Evolutionary conservation across 352 stramenopile species (phyloP).

Genomic region (Phytophthora agathidicida): DNA sequence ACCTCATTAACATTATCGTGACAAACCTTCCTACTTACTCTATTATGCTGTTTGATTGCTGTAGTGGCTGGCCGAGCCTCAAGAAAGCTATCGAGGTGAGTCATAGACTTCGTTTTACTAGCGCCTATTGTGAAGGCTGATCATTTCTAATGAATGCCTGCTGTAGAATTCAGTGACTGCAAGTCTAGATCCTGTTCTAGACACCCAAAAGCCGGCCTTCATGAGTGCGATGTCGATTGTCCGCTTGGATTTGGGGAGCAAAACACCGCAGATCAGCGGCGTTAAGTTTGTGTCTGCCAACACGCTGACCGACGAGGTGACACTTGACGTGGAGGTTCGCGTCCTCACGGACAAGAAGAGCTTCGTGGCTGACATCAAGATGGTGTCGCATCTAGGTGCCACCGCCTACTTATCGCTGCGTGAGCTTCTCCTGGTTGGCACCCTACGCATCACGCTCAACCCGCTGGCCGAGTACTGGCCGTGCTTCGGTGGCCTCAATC

Average conservation of each 20-base stretch:
- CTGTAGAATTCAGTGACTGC: constrained; percentile 66
- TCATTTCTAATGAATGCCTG: not conserved
- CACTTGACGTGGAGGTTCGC: constrained; percentile 70
- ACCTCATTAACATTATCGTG: not conserved
- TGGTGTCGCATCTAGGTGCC: constrained; percentile 68
- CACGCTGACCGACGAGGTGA: constrained; percentile 64
- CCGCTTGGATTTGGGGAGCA: constrained; percentile 61
- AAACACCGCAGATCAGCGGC: constrained; percentile 62
- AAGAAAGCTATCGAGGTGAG: constrained; percentile 75
- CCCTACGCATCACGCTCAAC: constrained; percentile 73
- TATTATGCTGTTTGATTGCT: not conserved
- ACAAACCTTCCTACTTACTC: constrained; percentile 1
- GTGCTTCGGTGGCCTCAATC: constrained; percentile 68
- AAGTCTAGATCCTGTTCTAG: constrained; percentile 68
- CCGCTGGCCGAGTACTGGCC: constrained; percentile 72
- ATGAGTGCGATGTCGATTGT: constrained; percentile 69
- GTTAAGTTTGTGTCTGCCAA: constrained; percentile 77
- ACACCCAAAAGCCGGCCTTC: constrained; percentile 64
- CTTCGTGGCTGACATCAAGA: constrained; percentile 66
- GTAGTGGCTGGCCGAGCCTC: constrained; percentile 72
- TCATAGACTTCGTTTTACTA: no score
- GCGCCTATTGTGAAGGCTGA: no score
- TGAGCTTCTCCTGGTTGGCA: constrained; percentile 74
- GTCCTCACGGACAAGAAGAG: constrained; percentile 69
- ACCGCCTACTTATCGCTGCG: constrained; percentile 61